These are phyloP conservation scores for Dioscorea cayenensis DNA, from an alignment of 116 monocot species.

Conservation along the genomic window DNA sequence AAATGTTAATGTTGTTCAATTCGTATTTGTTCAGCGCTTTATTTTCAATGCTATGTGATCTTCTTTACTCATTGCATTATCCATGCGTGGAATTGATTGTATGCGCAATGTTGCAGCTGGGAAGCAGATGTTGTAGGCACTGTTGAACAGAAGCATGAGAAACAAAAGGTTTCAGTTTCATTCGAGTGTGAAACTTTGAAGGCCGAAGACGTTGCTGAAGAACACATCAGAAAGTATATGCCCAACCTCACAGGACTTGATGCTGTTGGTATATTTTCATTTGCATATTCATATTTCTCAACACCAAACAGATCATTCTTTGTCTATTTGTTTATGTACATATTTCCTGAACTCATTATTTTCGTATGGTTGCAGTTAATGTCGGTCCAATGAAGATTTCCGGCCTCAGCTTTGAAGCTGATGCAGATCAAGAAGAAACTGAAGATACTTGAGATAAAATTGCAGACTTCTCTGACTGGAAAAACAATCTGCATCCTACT, in stretches of 20 bases:
- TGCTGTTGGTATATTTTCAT: slow-evolving; percentile 57
- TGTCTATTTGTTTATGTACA: background rate
- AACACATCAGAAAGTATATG: slow-evolving; percentile 81
- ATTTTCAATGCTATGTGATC: too few relatives aligned
- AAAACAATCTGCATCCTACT: too few relatives aligned
- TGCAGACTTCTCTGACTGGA: too few relatives aligned
- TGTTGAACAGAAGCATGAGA: slow-evolving; percentile 59
- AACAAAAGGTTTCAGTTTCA: slow-evolving; percentile 51
- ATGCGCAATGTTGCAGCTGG: slow-evolving; percentile 40
- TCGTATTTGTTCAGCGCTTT: too few relatives aligned
- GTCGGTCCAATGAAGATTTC: slow-evolving; percentile 75
- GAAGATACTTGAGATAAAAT: background rate
- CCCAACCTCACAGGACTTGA: slow-evolving; percentile 66
- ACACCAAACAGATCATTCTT: background rate
- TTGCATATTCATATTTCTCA: background rate
- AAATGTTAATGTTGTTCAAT: too few relatives aligned
- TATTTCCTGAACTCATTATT: background rate
- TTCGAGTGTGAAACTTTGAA: slow-evolving; percentile 87
- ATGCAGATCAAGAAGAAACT: slow-evolving; percentile 10
- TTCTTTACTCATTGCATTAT: too few relatives aligned
- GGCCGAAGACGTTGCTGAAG: slow-evolving; percentile 79
- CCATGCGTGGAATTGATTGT: too few relatives aligned
- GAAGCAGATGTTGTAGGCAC: slow-evolving; percentile 66
- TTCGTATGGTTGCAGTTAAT: slow-evolving; percentile 52
- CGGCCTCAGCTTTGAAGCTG: slow-evolving; percentile 43